Base-by-base conservation (phyloP, 805 yeast species). In the Pichia ethanolica region DNA sequence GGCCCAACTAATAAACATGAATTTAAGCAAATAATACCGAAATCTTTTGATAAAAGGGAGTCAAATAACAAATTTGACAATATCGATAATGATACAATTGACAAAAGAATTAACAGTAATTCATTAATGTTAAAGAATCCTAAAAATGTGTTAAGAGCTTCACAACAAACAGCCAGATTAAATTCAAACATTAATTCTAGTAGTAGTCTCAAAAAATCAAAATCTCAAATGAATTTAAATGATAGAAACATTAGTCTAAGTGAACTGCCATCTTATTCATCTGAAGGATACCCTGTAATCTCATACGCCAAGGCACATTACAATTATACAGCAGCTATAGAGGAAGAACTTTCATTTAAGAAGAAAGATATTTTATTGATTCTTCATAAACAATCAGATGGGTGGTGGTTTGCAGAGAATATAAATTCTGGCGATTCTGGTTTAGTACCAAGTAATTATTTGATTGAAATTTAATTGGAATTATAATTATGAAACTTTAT, bases 361-460 rank as follows among this genome's bases (percentile, higher is more conserved):
- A 79, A 79, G 58, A 79, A 77, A 50, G 87, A 82, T 53, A 58
- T 73, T 4, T 60, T 82, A 44, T 65, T 78, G 49, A 76, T 82
- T 3, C 57, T 80, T 14, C 72, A 71, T 42, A 76, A 70, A 71
- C 86, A 81, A 60, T 82, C 81, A 26, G 88, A 82, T 56, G 86
- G 86, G 1, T 82, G 88, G 88, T 82, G 88, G 88, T 81, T 78
- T 56, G 81, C 79, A 34, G 88, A 82, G 56, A 78, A 79, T 25
- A 50, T 73, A 35, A 70, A 71, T 35, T 64, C 70, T 10, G 69
- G 69, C 3, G 67, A 66, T 34, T 62, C 73, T 13, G 88, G 88
- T 2, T 69, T 81, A 35, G 86, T 84, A 4, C 87, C 88, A 37
- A 77, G 83, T 57, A 82, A 82, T 57, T 82, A 74, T 52, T 56